Evolutionary conservation across 208 protist species (phyloP).

Genomic region (Trypanosoma lewisi): DNA sequence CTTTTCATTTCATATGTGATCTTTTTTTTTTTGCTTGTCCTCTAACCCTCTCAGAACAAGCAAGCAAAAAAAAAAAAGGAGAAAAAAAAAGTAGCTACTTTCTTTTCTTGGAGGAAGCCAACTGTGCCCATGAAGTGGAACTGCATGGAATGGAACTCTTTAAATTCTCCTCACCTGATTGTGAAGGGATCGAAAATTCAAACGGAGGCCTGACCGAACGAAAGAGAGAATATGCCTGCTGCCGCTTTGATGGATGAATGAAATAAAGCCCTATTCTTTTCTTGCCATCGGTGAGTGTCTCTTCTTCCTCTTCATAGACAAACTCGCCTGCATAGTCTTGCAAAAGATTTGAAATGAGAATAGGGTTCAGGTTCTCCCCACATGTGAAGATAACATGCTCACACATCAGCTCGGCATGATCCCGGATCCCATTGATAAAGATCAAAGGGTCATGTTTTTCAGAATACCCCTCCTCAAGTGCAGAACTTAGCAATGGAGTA

Average conservation of each 20-base stretch:
- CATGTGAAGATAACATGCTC: slow-evolving; percentile 32
- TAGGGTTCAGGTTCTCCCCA: slow-evolving; percentile 37
- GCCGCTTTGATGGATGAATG: slow-evolving; percentile 7
- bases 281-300: slow-evolving; percentile 3
- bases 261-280: slow-evolving; percentile 19
- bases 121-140: background rate
- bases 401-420: background rate
- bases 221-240: slow-evolving; percentile 17
- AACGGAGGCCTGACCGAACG: slow-evolving; percentile 14
- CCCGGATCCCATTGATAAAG: slow-evolving; percentile 12
- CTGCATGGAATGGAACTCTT: background rate
- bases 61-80: slow-evolving; percentile 1
- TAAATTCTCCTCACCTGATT: background rate
- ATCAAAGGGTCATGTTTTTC: slow-evolving; percentile 11
- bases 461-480: slow-evolving; percentile 12
- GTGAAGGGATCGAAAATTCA: slow-evolving; percentile 17
- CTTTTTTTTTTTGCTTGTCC: too few relatives aligned
- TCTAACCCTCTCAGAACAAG: too few relatives aligned
- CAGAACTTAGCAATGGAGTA: slow-evolving; percentile 24
- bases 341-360: slow-evolving; percentile 30
- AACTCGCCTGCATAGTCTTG: slow-evolving; percentile 46
- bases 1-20: too few relatives aligned
- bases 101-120: slow-evolving; percentile 11
- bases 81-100: background rate
- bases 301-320: slow-evolving; percentile 40